Conservation (phyloP, 345 rosid genomes). For the Trapa incisa region DNA sequence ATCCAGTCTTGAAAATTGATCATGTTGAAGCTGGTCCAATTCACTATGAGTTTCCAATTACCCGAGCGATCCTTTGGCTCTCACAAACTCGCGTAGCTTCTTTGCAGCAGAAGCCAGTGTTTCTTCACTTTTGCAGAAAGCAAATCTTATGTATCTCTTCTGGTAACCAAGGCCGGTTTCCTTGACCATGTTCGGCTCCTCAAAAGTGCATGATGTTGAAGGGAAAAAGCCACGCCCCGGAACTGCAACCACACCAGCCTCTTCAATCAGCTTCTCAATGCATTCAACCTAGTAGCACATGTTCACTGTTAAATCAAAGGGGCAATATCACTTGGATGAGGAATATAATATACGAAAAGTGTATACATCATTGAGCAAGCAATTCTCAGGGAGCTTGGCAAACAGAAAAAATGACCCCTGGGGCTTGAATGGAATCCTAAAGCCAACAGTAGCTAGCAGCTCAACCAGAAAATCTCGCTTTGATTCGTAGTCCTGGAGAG, state of each 20-base stretch:
- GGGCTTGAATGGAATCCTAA: slow-evolving; percentile 36
- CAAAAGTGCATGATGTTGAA: neutral
- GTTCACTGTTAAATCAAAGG: slow-evolving; percentile 13
- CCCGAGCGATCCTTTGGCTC: neutral
- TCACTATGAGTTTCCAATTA: neutral
- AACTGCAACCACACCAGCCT: slow-evolving; percentile 50
- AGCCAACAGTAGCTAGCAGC: slow-evolving; percentile 30
- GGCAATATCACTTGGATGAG: neutral
- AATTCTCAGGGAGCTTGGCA: slow-evolving; percentile 36
- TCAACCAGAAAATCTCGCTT: slow-evolving; percentile 32
- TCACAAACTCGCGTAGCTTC: slow-evolving; percentile 20
- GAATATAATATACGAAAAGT: neutral
- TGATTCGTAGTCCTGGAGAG: slow-evolving; percentile 32
- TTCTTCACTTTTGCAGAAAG: slow-evolving; percentile 43
- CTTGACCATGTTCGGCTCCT: neutral
- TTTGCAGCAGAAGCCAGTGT: slow-evolving; percentile 36
- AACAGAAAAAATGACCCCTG: slow-evolving; percentile 42
- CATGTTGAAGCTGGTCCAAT: neutral
- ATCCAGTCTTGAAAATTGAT: neutral
- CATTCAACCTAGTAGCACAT: slow-evolving; percentile 38
- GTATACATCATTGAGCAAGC: slow-evolving; percentile 33
- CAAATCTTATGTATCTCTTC: slow-evolving; percentile 35
- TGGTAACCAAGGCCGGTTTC: slow-evolving; percentile 8
- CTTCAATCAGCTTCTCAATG: slow-evolving; percentile 28
- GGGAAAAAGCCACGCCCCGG: slow-evolving; percentile 46